Evolutionary conservation across 495 filamentous ascomycete genomes (phyloP).

Genomic region (Chaetomium cochliodes): DNA sequence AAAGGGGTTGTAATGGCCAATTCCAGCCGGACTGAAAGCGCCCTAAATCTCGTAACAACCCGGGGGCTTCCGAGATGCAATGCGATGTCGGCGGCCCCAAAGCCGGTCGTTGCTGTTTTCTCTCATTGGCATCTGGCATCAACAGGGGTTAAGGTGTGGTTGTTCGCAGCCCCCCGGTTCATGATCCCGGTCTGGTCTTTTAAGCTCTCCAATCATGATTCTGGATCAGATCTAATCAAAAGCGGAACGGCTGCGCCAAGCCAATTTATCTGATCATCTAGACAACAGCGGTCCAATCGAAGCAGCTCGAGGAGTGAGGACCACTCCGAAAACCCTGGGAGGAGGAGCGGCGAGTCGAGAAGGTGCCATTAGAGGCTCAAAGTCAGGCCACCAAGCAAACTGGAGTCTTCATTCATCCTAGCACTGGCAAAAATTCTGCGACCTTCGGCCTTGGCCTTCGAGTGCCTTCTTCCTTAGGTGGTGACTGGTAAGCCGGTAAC

Average conservation of each 20-base stretch:
- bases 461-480: background rate
- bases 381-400: background rate
- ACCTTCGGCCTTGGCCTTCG: background rate
- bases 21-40: too few relatives aligned
- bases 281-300: constrained; percentile 5
- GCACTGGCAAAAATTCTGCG: background rate
- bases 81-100: background rate
- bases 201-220: background rate
- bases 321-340: background rate
- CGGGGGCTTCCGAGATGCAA: too few relatives aligned
- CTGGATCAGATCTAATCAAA: constrained; percentile 11
- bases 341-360: background rate
- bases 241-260: constrained; percentile 20
- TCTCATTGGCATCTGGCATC: background rate
- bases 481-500: background rate
- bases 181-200: background rate
- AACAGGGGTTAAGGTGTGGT: background rate
- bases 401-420: background rate
- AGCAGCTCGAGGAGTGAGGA: background rate
- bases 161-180: background rate
- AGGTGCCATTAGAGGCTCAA: background rate
- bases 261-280: constrained; percentile 36
- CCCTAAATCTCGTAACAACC: too few relatives aligned
- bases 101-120: background rate
- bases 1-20: too few relatives aligned